These are phyloP conservation scores for Camelina laxa DNA, from an alignment of 345 rosid species.

Conservation along the genomic window DNA sequence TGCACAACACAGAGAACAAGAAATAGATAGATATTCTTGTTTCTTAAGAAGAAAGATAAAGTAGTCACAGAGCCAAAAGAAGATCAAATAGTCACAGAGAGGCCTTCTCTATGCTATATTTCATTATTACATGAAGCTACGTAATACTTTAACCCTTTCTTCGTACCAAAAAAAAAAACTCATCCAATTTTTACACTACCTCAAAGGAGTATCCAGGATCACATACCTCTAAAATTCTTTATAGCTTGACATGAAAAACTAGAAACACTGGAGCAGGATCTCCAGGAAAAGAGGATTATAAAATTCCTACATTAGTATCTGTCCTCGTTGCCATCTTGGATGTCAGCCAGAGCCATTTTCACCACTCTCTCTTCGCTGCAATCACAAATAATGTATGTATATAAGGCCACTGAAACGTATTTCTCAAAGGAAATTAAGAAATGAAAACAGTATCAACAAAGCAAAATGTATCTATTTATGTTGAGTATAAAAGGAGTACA, in stretches of 20 bases:
- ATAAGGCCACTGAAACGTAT: conserved; percentile 17
- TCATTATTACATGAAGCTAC: conserved; percentile 11
- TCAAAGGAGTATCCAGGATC: conserved; percentile 22
- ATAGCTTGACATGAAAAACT: conserved; percentile 18
- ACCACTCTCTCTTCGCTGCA: conserved; percentile 45
- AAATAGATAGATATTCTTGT: background rate
- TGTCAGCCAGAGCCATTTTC: conserved; percentile 37
- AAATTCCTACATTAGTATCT: conserved; percentile 16
- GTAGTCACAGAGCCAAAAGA: background rate
- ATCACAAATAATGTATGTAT: conserved; percentile 15
- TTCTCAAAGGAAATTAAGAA: background rate
- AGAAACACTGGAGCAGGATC: conserved; percentile 19
- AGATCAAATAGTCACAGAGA: conserved; percentile 10
- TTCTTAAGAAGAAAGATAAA: conserved; percentile 1
- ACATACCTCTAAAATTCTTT: conserved; percentile 28
- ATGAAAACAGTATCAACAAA: background rate
- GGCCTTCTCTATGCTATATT: background rate
- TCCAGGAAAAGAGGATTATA: conserved; percentile 10
- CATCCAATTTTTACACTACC: conserved; percentile 10
- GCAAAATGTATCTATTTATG: conserved; percentile 7
- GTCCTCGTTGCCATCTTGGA: conserved; percentile 24
- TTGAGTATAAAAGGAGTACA: conserved; percentile 15
- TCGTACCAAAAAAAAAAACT: background rate
- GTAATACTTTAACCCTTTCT: background rate
- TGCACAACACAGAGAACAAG: conserved; percentile 22